A percentile compares a stretch with the other conserved stretches of the same genome.
Conservation (phyloP, 441 rosid genomes). For the Arabidopsis lyrata region DNA sequence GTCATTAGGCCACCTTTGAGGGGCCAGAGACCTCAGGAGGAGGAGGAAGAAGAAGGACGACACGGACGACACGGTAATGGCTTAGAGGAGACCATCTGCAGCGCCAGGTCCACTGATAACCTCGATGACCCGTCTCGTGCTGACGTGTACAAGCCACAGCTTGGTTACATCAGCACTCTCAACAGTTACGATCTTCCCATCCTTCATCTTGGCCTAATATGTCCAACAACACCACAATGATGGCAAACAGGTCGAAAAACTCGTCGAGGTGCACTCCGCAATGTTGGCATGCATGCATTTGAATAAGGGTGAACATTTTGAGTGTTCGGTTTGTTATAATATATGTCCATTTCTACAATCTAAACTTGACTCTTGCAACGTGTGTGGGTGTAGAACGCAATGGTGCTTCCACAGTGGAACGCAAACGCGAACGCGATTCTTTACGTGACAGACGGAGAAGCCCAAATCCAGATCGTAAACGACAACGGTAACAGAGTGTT, state of each 20-base stretch:
- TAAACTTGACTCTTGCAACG: background rate
- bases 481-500: constrained; percentile 64
- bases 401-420: constrained; percentile 72
- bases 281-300: background rate
- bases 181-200: constrained; percentile 58
- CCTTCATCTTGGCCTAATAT: no score
- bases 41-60: background rate
- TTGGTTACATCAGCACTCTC: constrained; percentile 54
- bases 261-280: no score
- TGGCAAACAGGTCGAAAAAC: no score
- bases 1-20: constrained; percentile 41
- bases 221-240: no score
- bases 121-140: constrained; percentile 52
- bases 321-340: background rate
- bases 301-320: background rate
- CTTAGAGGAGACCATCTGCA: constrained; percentile 61
- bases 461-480: constrained; percentile 64
- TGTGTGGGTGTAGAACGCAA: constrained; percentile 40
- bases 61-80: constrained; percentile 43
- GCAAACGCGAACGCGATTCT: constrained; percentile 66
- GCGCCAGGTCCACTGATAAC: constrained; percentile 48
- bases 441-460: constrained; percentile 63
- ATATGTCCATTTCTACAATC: background rate
- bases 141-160: constrained; percentile 60
- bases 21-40: background rate